Percentiles rank a stretch among this genome's conserved stretches.
Conservation (phyloP, 169 alveolate genomes). For the Plasmodium ovale region DNA sequence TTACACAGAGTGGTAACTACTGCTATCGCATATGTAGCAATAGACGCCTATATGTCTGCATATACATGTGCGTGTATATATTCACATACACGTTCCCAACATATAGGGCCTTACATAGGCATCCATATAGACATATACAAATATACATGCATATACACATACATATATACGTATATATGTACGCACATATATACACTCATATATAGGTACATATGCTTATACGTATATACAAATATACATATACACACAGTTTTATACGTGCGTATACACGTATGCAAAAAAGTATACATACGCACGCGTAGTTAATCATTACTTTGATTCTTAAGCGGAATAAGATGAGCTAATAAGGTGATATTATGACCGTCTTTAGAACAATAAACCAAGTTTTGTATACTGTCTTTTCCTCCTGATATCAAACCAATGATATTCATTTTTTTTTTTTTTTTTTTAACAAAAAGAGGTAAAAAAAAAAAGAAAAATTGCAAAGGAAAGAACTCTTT, state of each 20-base stretch:
- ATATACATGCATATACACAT: background rate
- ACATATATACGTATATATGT: background rate
- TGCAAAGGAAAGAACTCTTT: background rate
- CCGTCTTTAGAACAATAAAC: conserved; percentile 79
- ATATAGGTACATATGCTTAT: background rate
- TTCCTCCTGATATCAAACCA: conserved; percentile 92
- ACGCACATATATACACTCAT: background rate
- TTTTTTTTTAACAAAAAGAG: background rate
- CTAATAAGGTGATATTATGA: conserved; percentile 57
- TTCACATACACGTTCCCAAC: background rate
- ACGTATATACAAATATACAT: background rate
- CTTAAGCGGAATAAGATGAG: conserved; percentile 73
- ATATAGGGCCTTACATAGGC: background rate
- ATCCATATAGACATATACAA: too few relatives aligned
- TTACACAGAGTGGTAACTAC: too few relatives aligned
- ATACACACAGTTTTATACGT: background rate
- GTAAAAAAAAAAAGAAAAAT: background rate
- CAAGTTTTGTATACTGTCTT: conserved; percentile 87
- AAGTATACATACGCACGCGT: background rate
- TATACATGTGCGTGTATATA: background rate
- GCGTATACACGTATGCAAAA: background rate
- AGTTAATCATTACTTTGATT: conserved; percentile 16
- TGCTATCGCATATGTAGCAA: background rate
- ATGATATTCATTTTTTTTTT: conserved; percentile 82
- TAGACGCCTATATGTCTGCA: background rate